phyloP scores from a whole-genome alignment of 495 filamentous ascomycete species.

The Aspergillus sclerotioniger region DNA sequence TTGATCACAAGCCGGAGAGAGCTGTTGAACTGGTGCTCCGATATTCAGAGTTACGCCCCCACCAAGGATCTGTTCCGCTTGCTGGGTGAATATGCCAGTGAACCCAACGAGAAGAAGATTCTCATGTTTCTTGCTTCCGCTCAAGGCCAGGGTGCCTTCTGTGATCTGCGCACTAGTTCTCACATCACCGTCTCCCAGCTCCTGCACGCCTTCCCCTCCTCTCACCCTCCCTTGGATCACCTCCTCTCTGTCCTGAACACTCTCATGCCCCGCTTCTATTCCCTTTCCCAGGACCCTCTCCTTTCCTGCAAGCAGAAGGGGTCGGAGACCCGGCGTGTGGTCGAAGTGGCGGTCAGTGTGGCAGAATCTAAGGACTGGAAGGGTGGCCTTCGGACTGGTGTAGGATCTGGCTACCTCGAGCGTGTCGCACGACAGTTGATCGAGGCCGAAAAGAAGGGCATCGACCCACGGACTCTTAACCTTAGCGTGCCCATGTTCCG shows the following conservation, averaged over 20 bases:
- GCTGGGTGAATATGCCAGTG: constrained; percentile 78
- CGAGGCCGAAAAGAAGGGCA: constrained; percentile 57
- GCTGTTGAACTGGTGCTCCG: constrained; percentile 90
- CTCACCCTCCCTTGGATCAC: constrained; percentile 77
- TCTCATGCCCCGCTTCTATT: constrained; percentile 97
- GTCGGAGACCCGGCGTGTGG: constrained; percentile 70
- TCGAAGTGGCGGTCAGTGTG: constrained; percentile 93
- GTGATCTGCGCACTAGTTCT: constrained; percentile 87
- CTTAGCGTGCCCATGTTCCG: constrained; percentile 94
- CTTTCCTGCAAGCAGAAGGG: constrained; percentile 68
- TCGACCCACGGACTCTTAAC: constrained; percentile 49
- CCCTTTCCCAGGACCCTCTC: constrained; percentile 91
- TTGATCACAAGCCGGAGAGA: constrained; percentile 85
- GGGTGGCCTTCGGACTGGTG: constrained; percentile 61
- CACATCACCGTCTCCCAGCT: constrained; percentile 83
- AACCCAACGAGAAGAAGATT: constrained; percentile 81
- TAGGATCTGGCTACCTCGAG: constrained; percentile 84
- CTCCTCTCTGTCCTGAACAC: constrained; percentile 78
- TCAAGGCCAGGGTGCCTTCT: constrained; percentile 92
- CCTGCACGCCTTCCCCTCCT: constrained; percentile 86
- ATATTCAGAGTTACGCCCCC: constrained; percentile 88
- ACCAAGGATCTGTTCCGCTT: constrained; percentile 85
- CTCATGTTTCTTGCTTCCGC: constrained; percentile 79
- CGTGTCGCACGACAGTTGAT: constrained; percentile 69
- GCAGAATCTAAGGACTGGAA: constrained; percentile 85